Conservation (phyloP, 2,329 filamentous ascomycete species). For the Sphaerostilbella broomeana region DNA sequence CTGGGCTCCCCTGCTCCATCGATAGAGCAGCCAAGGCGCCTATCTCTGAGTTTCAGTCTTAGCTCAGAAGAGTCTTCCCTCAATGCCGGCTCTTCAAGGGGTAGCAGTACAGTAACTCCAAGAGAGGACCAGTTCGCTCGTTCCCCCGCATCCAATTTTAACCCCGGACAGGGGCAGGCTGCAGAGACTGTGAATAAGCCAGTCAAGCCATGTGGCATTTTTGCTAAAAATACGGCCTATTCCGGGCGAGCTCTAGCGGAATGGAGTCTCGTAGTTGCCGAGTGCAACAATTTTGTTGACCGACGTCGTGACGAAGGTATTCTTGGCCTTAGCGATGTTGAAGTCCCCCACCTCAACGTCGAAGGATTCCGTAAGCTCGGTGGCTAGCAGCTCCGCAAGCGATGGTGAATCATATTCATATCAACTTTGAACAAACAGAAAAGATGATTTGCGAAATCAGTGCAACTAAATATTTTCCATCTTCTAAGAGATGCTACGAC, state of each 20-base stretch:
- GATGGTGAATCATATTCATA: not conserved
- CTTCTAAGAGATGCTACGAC: no score
- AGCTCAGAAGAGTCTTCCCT: conserved; percentile 1
- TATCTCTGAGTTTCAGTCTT: conserved; percentile 7
- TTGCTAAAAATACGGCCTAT: conserved; percentile 49
- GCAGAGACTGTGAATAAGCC: conserved; percentile 22
- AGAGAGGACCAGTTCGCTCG: conserved; percentile 1
- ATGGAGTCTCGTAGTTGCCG: conserved; percentile 67
- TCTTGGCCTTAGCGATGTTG: conserved; percentile 57
- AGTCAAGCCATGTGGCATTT: conserved; percentile 40
- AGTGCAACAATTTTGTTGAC: conserved; percentile 78
- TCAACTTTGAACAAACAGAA: no score
- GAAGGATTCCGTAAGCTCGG: conserved; percentile 36
- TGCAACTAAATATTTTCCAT: no score
- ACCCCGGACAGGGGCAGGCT: conserved; percentile 1
- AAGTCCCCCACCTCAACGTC: conserved; percentile 41
- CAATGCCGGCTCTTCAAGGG: not conserved
- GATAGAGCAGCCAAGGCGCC: conserved; percentile 22
- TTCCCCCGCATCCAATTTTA: conserved; percentile 1
- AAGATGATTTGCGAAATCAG: no score
- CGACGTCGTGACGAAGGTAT: conserved; percentile 68
- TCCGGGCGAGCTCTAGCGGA: conserved; percentile 69
- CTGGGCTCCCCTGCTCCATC: conserved; percentile 27
- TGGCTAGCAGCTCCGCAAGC: conserved; percentile 19
- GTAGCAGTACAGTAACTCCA: conserved; percentile 1